Evolutionary conservation across 2,329 filamentous ascomycete genomes (phyloP).

Genomic region (Coniochaeta sp.): DNA sequence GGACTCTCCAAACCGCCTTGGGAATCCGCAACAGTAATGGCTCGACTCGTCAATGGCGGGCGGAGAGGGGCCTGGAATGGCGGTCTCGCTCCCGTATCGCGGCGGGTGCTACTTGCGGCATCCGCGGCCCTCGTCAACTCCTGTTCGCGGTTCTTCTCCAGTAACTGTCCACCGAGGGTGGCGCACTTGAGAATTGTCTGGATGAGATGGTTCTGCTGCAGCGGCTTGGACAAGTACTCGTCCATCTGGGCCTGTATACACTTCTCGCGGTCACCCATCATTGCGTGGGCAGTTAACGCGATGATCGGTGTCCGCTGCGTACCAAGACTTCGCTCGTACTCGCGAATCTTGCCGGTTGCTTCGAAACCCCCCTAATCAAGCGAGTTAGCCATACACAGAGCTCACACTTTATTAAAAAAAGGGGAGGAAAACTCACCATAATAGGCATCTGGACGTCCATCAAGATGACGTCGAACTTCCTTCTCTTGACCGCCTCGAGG

Average conservation of each 20-base stretch:
- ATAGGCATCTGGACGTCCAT: constrained; percentile 99
- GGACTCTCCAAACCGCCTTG: constrained; percentile 56
- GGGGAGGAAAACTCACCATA: constrained; percentile 55
- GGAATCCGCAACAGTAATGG: constrained; percentile 62
- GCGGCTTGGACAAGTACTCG: constrained; percentile 92
- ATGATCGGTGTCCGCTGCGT: constrained; percentile 88
- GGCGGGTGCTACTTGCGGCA: constrained; percentile 34
- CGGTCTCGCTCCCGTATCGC: constrained; percentile 17
- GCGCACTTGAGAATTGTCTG: constrained; percentile 97
- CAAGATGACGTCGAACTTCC: constrained; percentile 90
- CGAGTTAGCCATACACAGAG: constrained; percentile 24
- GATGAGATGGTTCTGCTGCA: constrained; percentile 95
- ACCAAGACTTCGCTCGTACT: constrained; percentile 79
- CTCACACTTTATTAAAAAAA: constrained; percentile 7
- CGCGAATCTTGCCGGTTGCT: constrained; percentile 90
- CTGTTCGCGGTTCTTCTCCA: constrained; percentile 66
- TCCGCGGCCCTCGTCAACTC: constrained; percentile 45
- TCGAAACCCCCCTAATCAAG: constrained; percentile 75
- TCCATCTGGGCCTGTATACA: constrained; percentile 99
- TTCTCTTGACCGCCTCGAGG: constrained; percentile 83
- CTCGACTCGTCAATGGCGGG: constrained; percentile 47
- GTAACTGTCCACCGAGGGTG: constrained; percentile 75
- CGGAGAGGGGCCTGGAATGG: constrained; percentile 29
- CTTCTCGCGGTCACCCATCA: constrained; percentile 97
- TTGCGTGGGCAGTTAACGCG: constrained; percentile 92